Evolutionary conservation across 2,329 filamentous ascomycete genomes (phyloP), one percentile per base, ranked within the genome.

Genomic region (Claviceps purpurea): DNA sequence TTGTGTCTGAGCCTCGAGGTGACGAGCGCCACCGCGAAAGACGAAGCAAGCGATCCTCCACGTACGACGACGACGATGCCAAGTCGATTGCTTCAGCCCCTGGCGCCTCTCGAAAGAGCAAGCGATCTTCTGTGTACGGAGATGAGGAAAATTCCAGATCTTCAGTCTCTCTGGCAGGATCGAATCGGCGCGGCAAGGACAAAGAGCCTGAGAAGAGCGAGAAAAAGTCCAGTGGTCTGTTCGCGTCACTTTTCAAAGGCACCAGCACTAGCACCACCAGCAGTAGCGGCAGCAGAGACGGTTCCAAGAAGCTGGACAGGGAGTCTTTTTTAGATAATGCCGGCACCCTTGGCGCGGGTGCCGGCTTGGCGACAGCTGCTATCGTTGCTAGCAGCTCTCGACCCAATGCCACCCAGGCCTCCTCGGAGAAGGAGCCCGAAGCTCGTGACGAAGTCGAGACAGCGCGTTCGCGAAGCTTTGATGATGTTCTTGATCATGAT

Each of bases 291-390:
- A 65, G 66, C 50, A 64, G 64, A 56, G 53, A 55, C n/a, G 44
- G 50, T 11, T 50, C 50, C 47, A 55, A 47, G 49, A 55, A 49
- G 50, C 38, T 53, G 44, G 51, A 55, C 20, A 69, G 70, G 65
- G 67, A 75, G 70, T 79, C 79, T 83, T 83, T 84, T 82, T 82
- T 83, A 83, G 81, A 69, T 83, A 79, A 77, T 74, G 77, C 81
- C 79, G 79, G 72, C 76, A 83, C 75, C 75, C 73, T 77, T 79
- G 79, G 79, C 79, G 77, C 76, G 73, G 79, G 79, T 83, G 80
- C 71, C 79, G 80, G 81, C 76, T 64, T 77, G 68, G 73, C 71
- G 70, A 73, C 73, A 67, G 68, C 67, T 61, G 69, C 66, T 54
- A 57, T 68, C 57, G 63, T 66, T 61, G 65, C 68, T 60, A 62